Evolutionary conservation across 164 flowering plant genomes (phyloP).

Genomic region (Vitis vinifera): DNA sequence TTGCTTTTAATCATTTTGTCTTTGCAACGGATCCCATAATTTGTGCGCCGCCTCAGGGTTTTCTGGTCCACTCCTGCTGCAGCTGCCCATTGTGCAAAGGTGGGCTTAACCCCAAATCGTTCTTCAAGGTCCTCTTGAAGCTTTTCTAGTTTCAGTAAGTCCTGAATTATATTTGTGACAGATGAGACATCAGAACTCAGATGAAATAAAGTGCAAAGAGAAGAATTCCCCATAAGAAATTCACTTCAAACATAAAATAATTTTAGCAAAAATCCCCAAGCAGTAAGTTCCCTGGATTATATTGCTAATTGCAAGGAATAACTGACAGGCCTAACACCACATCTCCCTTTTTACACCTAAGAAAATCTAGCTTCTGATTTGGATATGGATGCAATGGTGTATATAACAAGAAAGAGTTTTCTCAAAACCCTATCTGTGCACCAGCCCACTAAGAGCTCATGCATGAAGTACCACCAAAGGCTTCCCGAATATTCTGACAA

Average conservation of each 20-base stretch:
- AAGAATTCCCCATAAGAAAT: background rate
- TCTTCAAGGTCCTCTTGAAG: constrained; percentile 62
- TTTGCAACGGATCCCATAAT: constrained; percentile 71
- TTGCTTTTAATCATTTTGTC: constrained; percentile 95
- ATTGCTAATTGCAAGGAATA: too few species aligned
- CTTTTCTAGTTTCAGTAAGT: constrained; percentile 71
- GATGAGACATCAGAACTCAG: background rate
- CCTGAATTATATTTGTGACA: constrained; percentile 41
- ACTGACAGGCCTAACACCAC: too few species aligned
- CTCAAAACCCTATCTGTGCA: too few species aligned
- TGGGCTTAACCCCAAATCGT: constrained; percentile 66
- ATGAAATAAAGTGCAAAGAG: background rate
- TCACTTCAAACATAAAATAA: background rate
- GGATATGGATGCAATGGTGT: too few species aligned
- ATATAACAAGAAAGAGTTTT: too few species aligned
- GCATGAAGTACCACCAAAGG: too few species aligned
- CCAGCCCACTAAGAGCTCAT: too few species aligned
- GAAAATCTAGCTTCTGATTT: too few species aligned
- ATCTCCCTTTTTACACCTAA: too few species aligned
- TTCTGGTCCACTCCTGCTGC: constrained; percentile 83
- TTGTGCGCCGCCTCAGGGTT: constrained; percentile 64
- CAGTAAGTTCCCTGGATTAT: too few species aligned
- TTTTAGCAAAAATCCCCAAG: too few species aligned
- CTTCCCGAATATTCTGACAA: too few species aligned
- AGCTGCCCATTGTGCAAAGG: constrained; percentile 86